Conservation (phyloP, 352 stramenopile species). For the Phytopythium aichiense region DNA sequence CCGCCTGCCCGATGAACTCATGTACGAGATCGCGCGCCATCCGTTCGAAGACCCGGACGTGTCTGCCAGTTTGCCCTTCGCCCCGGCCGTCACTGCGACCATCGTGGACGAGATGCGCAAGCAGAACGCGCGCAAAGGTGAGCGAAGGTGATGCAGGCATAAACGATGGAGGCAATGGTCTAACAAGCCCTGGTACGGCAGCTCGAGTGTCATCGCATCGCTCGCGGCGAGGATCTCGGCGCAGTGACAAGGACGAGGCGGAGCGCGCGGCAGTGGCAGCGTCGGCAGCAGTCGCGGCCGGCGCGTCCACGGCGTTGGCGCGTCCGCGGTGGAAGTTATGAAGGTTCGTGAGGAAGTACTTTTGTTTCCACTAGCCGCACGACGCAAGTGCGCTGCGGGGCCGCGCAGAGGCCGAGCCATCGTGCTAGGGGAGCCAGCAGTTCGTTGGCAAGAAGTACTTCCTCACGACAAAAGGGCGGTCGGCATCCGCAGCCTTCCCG, state of each 20-base stretch:
- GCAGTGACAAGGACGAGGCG: slow-evolving; percentile 8
- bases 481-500: not conserved
- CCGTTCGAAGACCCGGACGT: slow-evolving; percentile 70
- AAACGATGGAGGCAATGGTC: not conserved
- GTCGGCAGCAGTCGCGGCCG: slow-evolving; percentile 6
- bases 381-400: not conserved
- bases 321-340: slow-evolving; percentile 35
- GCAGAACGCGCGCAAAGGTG: slow-evolving; percentile 12
- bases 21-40: slow-evolving; percentile 85
- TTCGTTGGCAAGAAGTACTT: slow-evolving; percentile 11
- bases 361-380: slow-evolving; percentile 21
- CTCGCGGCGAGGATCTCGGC: slow-evolving; percentile 6
- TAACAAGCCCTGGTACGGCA: slow-evolving; percentile 1
- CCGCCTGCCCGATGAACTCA: slow-evolving; percentile 76
- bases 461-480: slow-evolving; percentile 9
- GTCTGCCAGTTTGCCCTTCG: slow-evolving; percentile 50
- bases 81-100: slow-evolving; percentile 38
- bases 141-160: not conserved
- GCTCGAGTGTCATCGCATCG: slow-evolving; percentile 5
- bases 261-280: slow-evolving; percentile 1
- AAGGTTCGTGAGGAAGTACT: slow-evolving; percentile 29
- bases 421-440: not conserved
- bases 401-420: not conserved
- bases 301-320: slow-evolving; percentile 5
- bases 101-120: slow-evolving; percentile 44